Evolutionary conservation across 176 grass and related monocot genomes (phyloP), one percentile per base, ranked within the genome.

Genomic region (Aechmea fasciata): DNA sequence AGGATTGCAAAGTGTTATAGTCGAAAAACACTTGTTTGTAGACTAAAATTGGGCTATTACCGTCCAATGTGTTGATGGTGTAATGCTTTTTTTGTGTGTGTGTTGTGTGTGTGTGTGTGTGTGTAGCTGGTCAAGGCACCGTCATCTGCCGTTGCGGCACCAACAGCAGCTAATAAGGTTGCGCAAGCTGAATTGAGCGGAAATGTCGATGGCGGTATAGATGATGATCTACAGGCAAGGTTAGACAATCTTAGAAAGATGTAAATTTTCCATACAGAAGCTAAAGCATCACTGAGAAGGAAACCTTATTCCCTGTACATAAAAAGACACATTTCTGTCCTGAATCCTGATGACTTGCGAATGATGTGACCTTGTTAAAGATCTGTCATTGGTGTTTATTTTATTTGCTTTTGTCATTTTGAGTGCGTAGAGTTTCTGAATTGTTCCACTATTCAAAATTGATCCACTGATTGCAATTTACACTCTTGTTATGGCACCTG

Each of bases 191-290:
- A 95, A 84, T 76, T 78, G 7, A 71, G 70, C 2, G 87, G 78
- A 1, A 69, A 77, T 7, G 63, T 47, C 11, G 87, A 87, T 5
- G 75, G 80, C 11, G 78, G 91, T 54, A 90, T 96, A n/a, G 91
- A 90, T 11, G 73, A 82, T 1, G 86, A 96, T 23, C 52, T 90
- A 47, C 91, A 90, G 72, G 80, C 91, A 0, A 82, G 83, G 26
- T 83, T 90, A 15, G 87, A 90, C 55, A 96, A 96, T 68, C 69
- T 96, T 24, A 90, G 87, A 78, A 90, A 90, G 75, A 87, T 96
- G 81, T 96, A 76, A 96, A 41, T 41, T 50, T 25, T 50, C 13
- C 25, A 65, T 61, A 22, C 17, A 61, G 33, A 76, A 23, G 0
- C 55, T 61, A 13, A 61, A 61, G n/a, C 20, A 10, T 61, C 13